Evolutionary conservation across 2,329 filamentous ascomycete genomes (phyloP).

Genomic region (Ophiostoma novo-ulmi): DNA sequence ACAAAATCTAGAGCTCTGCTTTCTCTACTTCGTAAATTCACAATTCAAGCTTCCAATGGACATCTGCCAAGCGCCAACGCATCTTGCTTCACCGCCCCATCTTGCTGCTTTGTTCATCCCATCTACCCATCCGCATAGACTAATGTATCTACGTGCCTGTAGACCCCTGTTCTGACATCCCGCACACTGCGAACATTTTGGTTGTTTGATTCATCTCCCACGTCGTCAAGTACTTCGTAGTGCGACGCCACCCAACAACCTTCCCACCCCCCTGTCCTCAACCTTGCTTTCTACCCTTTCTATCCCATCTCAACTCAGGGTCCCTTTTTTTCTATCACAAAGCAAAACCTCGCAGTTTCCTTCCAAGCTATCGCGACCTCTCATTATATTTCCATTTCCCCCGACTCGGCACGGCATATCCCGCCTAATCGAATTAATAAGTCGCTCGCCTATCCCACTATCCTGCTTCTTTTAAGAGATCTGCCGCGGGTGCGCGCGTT

Average conservation of each 20-base stretch:
- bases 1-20: not conserved
- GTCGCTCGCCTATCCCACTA: not conserved
- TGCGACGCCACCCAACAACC: not conserved
- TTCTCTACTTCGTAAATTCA: not conserved
- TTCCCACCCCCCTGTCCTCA: not conserved
- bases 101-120: not conserved
- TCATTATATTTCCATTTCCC: not conserved
- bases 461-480: not conserved
- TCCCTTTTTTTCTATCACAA: not conserved
- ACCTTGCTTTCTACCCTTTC: not conserved
- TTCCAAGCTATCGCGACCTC: not conserved
- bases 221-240: slow-evolving; percentile 9
- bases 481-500: not conserved
- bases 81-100: not conserved
- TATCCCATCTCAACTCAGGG: not conserved
- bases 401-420: not conserved
- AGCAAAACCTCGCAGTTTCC: not conserved
- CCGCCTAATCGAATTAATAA: not conserved
- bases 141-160: not conserved
- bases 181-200: not conserved
- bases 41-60: not conserved
- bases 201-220: not conserved
- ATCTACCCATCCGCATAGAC: not conserved
- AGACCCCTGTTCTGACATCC: not conserved
- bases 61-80: not conserved